Evolutionary conservation across 2,329 filamentous ascomycete species (phyloP), one percentile per base, ranked within the genome.

Genomic region (Venturia carpophila): DNA sequence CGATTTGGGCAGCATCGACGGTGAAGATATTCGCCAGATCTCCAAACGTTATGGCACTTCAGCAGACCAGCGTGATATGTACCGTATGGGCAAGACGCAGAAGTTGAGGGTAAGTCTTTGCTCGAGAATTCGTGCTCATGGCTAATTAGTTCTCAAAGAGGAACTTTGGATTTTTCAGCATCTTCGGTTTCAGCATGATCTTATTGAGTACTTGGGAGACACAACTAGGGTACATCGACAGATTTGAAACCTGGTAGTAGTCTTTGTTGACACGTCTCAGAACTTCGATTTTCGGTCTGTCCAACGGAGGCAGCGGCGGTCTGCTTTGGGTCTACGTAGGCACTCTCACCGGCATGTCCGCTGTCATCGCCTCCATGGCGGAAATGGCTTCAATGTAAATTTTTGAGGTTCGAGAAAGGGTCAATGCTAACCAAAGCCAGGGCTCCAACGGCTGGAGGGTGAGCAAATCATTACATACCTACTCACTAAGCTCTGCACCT

Each of bases 321-420:
- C 21, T 66, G 6, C 61, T 68, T 24, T 68, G 43, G 24, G 60
- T 56, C 13, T 67, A 63, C 60, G 17, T 68, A 37, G 56, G 47
- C 27, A 60, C 60, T 27, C 37, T 24, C 1, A 24, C 64, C 17
- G 66, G 67, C 9, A 63, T 68, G 37, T n/a, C 42, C 7, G 58
- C 63, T n/a, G 56, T 63, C 41, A 62, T 67, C 17, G 42, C 56
- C 21, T 67, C 66, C 9, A 63, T 68, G 60, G 67, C 67, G 9
- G 67, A 68, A 55, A 67, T 68, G 64, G 63, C 66, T 30, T 68
- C 67, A n/a, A 68, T 68, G 66, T 66, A 34, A 47, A 6, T 63
- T 27, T 19, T 15, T 3, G 15, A 37, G 3, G 1, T 37, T 41
- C 42, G 17, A 19, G 15, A 3, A 19, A 41, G 24, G 1, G 13